These are phyloP conservation scores for Hanseniaspora pseudoguilliermondii DNA, from an alignment of 805 yeast species.

Conservation along the genomic window DNA sequence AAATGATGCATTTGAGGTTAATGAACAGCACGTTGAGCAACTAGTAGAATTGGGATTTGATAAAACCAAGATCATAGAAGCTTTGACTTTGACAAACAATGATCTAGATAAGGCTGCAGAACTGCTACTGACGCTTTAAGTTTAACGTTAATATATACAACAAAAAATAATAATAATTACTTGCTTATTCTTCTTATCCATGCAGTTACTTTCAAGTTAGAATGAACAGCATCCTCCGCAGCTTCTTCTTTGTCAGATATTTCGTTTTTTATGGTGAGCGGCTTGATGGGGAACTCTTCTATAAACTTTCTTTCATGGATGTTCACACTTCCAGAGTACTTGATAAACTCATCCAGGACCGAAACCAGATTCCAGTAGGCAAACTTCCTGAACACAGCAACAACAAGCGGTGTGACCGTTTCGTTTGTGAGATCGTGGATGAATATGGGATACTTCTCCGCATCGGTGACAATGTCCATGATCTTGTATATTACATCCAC, in stretches of 20 bases:
- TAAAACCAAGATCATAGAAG: constrained; percentile 16
- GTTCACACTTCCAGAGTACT: constrained; percentile 63
- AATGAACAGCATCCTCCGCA: constrained; percentile 11
- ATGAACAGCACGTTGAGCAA: constrained; percentile 13
- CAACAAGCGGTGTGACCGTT: constrained; percentile 65
- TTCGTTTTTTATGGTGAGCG: constrained; percentile 41
- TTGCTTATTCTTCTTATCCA: constrained; percentile 12
- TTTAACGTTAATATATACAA: neutral
- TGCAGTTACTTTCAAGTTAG: neutral
- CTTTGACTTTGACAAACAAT: constrained; percentile 1
- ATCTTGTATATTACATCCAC: constrained; percentile 47
- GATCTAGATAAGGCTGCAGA: constrained; percentile 11
- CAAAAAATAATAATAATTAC: neutral
- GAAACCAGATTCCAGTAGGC: constrained; percentile 84
- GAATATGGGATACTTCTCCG: constrained; percentile 54
- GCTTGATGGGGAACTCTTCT: constrained; percentile 52
- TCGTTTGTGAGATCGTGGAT: constrained; percentile 86
- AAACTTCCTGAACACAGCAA: constrained; percentile 74
- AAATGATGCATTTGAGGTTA: neutral
- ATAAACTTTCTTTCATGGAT: constrained; percentile 74
- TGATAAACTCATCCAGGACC: constrained; percentile 71
- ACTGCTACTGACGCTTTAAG: neutral
- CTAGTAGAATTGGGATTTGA: constrained; percentile 29
- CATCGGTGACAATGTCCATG: constrained; percentile 48
- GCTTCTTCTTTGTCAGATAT: constrained; percentile 29